Evolutionary conservation across 2,329 filamentous ascomycete species (phyloP), one percentile per base, ranked within the genome.

Genomic region (Aspergillus fumigatus): DNA sequence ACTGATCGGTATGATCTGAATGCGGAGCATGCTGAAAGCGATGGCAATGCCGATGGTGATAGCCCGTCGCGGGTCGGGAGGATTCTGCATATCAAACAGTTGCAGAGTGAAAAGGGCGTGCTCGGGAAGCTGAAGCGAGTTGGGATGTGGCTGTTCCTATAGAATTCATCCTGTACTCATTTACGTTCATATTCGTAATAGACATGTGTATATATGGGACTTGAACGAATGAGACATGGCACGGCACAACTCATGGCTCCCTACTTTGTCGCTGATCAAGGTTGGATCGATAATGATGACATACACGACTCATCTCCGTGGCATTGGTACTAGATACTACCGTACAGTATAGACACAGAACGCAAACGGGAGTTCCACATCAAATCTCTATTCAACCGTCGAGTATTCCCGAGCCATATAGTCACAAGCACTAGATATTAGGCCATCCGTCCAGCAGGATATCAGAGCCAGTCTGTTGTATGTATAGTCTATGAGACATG

Each of bases 1-100:
- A 80, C 78, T 11, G 80, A 81, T 73, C 76, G 79, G 17, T 70
- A 66, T 61, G 68, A 57, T 9, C 19, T 60, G 41, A 27, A 54
- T 19, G 48, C 45, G 4, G 48, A 50, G 32, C 32, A 17, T 5
- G 38, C 45, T 11, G 54, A 45, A 2, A 19, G 59, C 32, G 62
- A 71, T 54, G 61, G 60, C 7, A 59, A 71, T 54, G 61, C 60
- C 6, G 66, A 70, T 59, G 69, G 65, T 32, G 59, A 61, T 19
- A 43, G 40, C 10, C 40, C 3, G 40, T 43, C 40, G 0, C 40
- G 40, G 40, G 21, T 3, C 64, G 69, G 11, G 69, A 66, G 10
- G 72, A 71, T 47, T 3, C 23, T 47, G 27, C 50, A 4, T 19
- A 51, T 48, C 55, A 60, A 55, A 60, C 51, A 50, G 50, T 3